A percentile compares a stretch with the other conserved stretches of the same genome.
Evolutionary conservation across 2,329 filamentous ascomycete species (phyloP).

Genomic region (Cordyceps javanica): DNA sequence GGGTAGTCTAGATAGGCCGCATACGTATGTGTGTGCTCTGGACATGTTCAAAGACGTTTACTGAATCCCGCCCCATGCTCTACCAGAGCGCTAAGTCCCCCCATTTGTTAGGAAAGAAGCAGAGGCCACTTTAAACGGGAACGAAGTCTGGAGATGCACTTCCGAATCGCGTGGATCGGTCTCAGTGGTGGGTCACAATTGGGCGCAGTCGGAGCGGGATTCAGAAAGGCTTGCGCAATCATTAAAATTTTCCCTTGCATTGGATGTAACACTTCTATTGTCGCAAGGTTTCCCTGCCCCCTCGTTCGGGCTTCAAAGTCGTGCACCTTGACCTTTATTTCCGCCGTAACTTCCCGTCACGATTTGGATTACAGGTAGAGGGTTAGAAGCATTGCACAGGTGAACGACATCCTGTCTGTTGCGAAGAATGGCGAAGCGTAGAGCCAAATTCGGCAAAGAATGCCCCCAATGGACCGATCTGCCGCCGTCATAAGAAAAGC

Average conservation of each 20-base stretch:
- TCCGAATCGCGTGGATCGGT: not conserved
- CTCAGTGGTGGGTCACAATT: not conserved
- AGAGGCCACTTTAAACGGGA: not conserved
- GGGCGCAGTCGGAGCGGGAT: constrained; percentile 7
- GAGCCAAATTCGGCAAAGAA: not conserved
- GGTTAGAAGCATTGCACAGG: not conserved
- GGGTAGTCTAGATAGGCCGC: not conserved
- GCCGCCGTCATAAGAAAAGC: not conserved
- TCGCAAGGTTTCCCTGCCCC: not conserved
- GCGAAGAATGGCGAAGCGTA: not conserved
- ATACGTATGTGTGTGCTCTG: not conserved
- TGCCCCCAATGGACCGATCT: not conserved
- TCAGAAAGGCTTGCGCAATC: constrained; percentile 12
- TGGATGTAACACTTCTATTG: not conserved
- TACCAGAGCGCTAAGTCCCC: not conserved
- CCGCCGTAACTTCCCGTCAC: not conserved
- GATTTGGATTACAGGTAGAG: not conserved
- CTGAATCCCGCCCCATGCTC: not conserved
- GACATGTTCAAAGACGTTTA: not conserved
- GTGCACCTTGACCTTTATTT: not conserved
- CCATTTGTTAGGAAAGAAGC: not conserved
- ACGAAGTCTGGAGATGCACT: not conserved
- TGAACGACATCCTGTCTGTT: not conserved
- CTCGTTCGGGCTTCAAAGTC: too few relatives aligned
- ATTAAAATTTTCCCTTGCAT: not conserved